Conservation (phyloP, 2,329 filamentous ascomycete species). For the Pseudogymnoascus destructans region DNA sequence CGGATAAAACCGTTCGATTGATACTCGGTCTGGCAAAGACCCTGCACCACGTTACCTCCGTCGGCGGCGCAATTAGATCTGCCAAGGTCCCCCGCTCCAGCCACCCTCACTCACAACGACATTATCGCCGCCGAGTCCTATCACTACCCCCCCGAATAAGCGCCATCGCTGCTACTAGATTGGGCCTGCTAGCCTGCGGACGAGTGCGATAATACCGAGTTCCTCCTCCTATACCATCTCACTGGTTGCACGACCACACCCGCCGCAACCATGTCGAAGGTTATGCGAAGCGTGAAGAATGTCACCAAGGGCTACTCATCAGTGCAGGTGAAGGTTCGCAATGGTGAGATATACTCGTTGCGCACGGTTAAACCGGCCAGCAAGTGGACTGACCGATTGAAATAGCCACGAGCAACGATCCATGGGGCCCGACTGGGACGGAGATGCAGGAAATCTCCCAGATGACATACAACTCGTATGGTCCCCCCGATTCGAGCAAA, state of each 20-base stretch:
- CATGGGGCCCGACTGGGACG: constrained; percentile 93
- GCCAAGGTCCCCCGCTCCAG: constrained; percentile 5
- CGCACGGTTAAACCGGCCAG: not conserved
- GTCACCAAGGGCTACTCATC: constrained; percentile 97
- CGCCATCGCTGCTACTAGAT: constrained; percentile 4
- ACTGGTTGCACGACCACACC: constrained; percentile 7
- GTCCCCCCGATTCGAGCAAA: constrained; percentile 13
- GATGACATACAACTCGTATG: constrained; percentile 94
- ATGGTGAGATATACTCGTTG: constrained; percentile 51
- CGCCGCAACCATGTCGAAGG: constrained; percentile 67
- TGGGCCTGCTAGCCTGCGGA: not conserved
- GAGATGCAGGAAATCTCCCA: constrained; percentile 99
- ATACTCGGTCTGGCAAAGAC: constrained; percentile 5
- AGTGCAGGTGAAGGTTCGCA: constrained; percentile 95
- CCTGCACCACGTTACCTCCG: constrained; percentile 2
- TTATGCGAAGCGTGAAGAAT: constrained; percentile 96
- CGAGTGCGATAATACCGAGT: constrained; percentile 4
- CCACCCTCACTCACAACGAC: constrained; percentile 4
- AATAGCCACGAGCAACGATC: constrained; percentile 91
- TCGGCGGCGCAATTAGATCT: constrained; percentile 9
- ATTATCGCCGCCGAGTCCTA: constrained; percentile 3
- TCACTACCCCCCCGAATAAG: not conserved
- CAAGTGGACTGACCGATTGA: constrained; percentile 18
- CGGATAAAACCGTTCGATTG: not conserved
- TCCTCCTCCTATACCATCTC: not conserved